phyloP scores from a whole-genome alignment of 345 rosid genomes.

The Eucalyptus grandis region DNA sequence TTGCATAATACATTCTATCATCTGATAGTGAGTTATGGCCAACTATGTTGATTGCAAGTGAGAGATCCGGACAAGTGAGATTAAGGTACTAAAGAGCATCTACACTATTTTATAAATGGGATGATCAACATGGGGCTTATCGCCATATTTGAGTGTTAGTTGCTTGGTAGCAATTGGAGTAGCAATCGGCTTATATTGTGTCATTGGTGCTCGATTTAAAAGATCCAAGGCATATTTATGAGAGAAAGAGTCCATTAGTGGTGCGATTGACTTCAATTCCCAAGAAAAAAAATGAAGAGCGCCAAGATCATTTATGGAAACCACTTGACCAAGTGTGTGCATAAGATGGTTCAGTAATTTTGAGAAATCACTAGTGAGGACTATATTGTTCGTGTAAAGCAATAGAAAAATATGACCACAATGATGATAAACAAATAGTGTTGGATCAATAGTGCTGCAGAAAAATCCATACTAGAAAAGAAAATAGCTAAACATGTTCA shows the following conservation, averaged over 20 bases:
- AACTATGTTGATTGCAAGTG: no score
- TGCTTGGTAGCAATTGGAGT: background rate
- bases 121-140: background rate
- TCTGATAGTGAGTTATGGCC: background rate
- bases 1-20: background rate
- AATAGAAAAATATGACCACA: background rate
- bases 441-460: rapidly evolving
- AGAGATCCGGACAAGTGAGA: no score
- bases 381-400: no score
- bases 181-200: background rate
- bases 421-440: rapidly evolving
- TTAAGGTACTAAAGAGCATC: background rate
- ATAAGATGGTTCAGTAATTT: no score
- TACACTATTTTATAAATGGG: no score
- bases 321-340: background rate
- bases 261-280: background rate
- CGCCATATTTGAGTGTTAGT: background rate
- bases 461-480: background rate
- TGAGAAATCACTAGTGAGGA: no score
- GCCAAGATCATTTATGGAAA: background rate
- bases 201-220: background rate
- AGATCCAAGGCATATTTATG: background rate
- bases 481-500: no score
- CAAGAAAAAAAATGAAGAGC: background rate
- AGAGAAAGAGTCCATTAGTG: background rate